A percentile compares a stretch with the other conserved stretches of the same genome.
phyloP scores from a whole-genome alignment of 1,284 basidiomycete species.

The Polyporus tsugae region DNA sequence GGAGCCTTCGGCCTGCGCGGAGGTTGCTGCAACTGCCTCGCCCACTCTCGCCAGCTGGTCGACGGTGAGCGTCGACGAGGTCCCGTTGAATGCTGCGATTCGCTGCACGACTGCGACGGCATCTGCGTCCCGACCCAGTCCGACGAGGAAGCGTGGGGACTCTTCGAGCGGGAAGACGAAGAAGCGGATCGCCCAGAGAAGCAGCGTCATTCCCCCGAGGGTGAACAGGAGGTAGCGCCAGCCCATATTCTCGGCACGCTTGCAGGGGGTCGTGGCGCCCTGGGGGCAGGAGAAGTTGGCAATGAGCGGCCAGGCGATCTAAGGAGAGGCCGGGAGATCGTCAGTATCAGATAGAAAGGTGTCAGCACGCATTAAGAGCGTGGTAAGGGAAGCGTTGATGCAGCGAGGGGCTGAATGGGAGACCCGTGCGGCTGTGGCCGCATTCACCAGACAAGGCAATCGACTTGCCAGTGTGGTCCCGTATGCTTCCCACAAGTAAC shows the following conservation, averaged over 20 bases:
- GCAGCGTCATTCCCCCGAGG: constrained; percentile 57
- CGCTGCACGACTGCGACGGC: constrained; percentile 67
- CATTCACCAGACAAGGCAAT: constrained; percentile 6
- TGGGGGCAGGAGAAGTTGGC: constrained; percentile 56
- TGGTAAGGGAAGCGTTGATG: constrained; percentile 3
- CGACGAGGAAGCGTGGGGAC: constrained; percentile 69
- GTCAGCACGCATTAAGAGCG: not conserved
- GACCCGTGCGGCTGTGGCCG: constrained; percentile 24
- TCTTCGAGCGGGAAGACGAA: constrained; percentile 68
- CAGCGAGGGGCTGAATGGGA: constrained; percentile 30
- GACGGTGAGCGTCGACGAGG: constrained; percentile 46
- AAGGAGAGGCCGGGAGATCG: not conserved
- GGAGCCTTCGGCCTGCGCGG: constrained; percentile 20
- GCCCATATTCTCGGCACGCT: constrained; percentile 57
- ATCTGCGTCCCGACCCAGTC: constrained; percentile 66
- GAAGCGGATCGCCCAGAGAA: constrained; percentile 65
- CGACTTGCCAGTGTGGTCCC: not conserved
- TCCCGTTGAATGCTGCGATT: constrained; percentile 69
- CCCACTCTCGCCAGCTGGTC: constrained; percentile 49
- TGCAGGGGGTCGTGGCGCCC: constrained; percentile 41
- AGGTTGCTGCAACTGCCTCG: constrained; percentile 29
- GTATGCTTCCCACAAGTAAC: not conserved
- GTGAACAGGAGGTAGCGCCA: constrained; percentile 66
- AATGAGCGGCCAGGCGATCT: constrained; percentile 61
- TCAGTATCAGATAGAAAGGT: not conserved